Conservation (phyloP, 495 filamentous ascomycete genomes). For the Monascus purpureus region DNA sequence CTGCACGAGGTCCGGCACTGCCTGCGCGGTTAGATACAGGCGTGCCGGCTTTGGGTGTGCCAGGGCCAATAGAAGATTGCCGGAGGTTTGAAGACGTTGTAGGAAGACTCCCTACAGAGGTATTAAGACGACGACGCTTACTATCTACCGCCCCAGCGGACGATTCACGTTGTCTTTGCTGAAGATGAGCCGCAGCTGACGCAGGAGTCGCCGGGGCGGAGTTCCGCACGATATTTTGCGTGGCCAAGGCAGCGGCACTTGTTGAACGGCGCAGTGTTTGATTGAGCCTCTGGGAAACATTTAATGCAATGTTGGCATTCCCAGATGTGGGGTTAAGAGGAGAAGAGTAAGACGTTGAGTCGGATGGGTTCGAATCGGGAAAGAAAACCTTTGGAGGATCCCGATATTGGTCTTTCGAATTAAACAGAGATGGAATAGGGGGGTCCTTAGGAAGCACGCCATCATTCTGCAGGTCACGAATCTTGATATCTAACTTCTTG, state of each 20-base stretch:
- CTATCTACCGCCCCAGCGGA: slow-evolving; percentile 60
- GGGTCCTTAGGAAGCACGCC: slow-evolving; percentile 66
- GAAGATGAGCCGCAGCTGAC: slow-evolving; percentile 44
- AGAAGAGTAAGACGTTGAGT: slow-evolving; percentile 24
- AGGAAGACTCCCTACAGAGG: slow-evolving; percentile 49
- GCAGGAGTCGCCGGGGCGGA: slow-evolving; percentile 57
- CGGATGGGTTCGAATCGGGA: slow-evolving; percentile 27
- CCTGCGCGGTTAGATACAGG: slow-evolving; percentile 50
- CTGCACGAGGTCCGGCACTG: slow-evolving; percentile 50
- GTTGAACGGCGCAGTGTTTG: slow-evolving; percentile 21
- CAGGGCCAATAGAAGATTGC: slow-evolving; percentile 70
- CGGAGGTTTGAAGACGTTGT: slow-evolving; percentile 59
- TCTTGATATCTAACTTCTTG: slow-evolving; percentile 71
- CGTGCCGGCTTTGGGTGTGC: slow-evolving; percentile 69
- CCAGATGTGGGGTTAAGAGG: slow-evolving; percentile 28
- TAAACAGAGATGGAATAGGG: slow-evolving; percentile 65
- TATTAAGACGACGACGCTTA: slow-evolving; percentile 60
- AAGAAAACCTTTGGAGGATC: slow-evolving; percentile 40
- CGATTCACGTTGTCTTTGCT: slow-evolving; percentile 56
- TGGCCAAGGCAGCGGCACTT: slow-evolving; percentile 10
- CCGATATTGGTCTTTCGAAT: slow-evolving; percentile 40
- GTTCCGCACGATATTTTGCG: slow-evolving; percentile 18
- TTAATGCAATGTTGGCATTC: slow-evolving; percentile 26
- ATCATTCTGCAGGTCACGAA: slow-evolving; percentile 70
- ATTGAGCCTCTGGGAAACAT: slow-evolving; percentile 32